Percentiles rank a stretch among this genome's conserved stretches.
Conservation (phyloP, 2,329 filamentous ascomycete genomes). For the Elsinoe ampelina region DNA sequence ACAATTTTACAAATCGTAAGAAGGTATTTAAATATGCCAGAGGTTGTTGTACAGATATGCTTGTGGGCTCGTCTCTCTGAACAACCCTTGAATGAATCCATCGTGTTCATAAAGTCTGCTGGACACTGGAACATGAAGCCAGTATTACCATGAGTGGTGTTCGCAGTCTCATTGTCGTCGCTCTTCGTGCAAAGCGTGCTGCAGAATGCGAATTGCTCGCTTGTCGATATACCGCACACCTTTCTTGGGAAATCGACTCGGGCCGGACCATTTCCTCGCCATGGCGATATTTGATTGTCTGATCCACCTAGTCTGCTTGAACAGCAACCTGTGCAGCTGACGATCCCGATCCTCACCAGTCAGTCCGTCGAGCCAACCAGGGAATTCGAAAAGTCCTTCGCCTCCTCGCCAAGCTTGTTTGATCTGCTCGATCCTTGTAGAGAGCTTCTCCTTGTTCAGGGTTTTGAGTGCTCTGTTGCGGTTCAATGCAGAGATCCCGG, state of each 20-base stretch:
- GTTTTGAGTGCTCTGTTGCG: background rate
- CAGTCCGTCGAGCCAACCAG: background rate
- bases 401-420: background rate
- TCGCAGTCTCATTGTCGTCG: background rate
- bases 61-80: too few species aligned
- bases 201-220: background rate
- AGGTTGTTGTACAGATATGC: too few species aligned
- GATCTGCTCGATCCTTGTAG: background rate
- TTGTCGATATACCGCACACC: background rate
- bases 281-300: background rate
- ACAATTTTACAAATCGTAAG: too few species aligned
- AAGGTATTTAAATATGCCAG: too few species aligned
- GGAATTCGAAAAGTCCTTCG: constrained; percentile 1
- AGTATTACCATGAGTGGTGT: too few species aligned
- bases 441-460: background rate
- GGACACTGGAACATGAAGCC: too few species aligned
- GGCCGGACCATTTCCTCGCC: background rate
- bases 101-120: too few species aligned
- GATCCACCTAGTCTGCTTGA: background rate
- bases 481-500: constrained; percentile 17
- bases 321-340: background rate
- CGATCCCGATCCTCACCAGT: background rate
- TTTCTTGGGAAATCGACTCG: background rate
- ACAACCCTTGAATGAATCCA: too few species aligned
- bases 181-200: background rate